Evolutionary conservation across 257 asterid genomes (phyloP).

Genomic region (Verbena officinalis): DNA sequence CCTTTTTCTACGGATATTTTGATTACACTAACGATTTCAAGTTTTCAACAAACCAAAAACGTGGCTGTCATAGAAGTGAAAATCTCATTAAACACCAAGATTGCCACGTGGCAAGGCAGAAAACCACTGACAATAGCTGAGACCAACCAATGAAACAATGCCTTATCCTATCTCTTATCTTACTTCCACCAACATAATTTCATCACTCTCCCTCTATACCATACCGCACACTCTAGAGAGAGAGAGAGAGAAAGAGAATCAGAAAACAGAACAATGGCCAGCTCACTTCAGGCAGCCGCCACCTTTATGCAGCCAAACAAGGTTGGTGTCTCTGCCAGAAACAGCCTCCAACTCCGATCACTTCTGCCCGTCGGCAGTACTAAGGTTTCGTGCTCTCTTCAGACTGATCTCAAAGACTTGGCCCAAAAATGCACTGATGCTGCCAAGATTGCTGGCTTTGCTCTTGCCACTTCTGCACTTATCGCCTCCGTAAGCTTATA

Average conservation of each 20-base stretch:
- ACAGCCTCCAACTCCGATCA: conserved; percentile 61
- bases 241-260: not conserved
- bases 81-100: conserved; percentile 36
- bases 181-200: conserved; percentile 45
- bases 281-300: conserved; percentile 90
- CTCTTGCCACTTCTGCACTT: conserved; percentile 98
- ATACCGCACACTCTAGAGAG: conserved; percentile 12
- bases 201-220: conserved; percentile 12
- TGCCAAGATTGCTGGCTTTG: conserved; percentile 93
- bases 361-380: conserved; percentile 48
- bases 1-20: too few relatives aligned
- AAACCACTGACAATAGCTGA: conserved; percentile 29
- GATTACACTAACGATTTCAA: too few relatives aligned
- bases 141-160: conserved; percentile 54
- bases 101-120: conserved; percentile 51
- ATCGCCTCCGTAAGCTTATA: conserved; percentile 63
- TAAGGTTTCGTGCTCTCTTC: conserved; percentile 76
- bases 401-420: conserved; percentile 74
- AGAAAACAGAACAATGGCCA: conserved; percentile 58
- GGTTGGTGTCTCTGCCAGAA: conserved; percentile 59
- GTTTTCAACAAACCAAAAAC: not conserved
- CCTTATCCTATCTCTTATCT: conserved; percentile 84
- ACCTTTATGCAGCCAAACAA: conserved; percentile 87
- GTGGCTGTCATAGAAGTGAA: conserved; percentile 15
- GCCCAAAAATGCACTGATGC: conserved; percentile 84